Percentiles rank a stretch among this genome's conserved stretches.
phyloP scores from a whole-genome alignment of 2,329 filamentous ascomycete genomes.

The Aspergillus piperis region DNA sequence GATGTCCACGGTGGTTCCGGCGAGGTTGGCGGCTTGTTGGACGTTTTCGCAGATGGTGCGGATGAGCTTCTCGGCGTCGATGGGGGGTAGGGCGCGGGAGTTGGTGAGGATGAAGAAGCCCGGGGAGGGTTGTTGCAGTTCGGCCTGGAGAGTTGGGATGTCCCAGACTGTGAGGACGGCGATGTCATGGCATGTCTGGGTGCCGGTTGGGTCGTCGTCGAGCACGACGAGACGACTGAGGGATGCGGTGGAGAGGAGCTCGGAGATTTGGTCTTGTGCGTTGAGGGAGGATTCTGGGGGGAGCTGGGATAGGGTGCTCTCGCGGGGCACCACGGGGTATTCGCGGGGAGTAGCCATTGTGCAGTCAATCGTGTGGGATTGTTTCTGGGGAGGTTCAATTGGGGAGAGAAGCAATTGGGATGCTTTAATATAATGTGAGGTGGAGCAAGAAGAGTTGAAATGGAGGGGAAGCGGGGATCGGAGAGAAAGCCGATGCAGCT shows the following conservation, averaged over 20 bases:
- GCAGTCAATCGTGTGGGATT: not conserved
- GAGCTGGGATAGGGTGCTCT: conserved; percentile 29
- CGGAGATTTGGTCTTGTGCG: conserved; percentile 33
- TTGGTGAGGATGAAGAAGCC: conserved; percentile 65
- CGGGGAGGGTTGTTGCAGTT: conserved; percentile 46
- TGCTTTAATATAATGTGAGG: not conserved
- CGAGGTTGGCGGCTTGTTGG: conserved; percentile 44
- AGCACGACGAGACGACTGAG: conserved; percentile 38
- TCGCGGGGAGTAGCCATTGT: conserved; percentile 23
- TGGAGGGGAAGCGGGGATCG: conserved; percentile 10
- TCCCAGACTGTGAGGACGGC: conserved; percentile 59
- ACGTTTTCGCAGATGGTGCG: conserved; percentile 55
- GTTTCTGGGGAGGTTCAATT: not conserved
- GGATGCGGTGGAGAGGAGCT: conserved; percentile 28
- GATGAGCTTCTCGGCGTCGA: conserved; percentile 52
- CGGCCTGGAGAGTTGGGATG: conserved; percentile 43
- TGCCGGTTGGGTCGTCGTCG: conserved; percentile 63
- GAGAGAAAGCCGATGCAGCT: conserved; percentile 22
- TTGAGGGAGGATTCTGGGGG: conserved; percentile 33
- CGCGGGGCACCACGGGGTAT: conserved; percentile 29
- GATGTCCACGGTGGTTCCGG: conserved; percentile 51
- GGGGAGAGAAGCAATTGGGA: not conserved
- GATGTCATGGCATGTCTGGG: conserved; percentile 62
- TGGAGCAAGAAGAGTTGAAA: conserved; percentile 12
- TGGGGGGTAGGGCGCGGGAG: conserved; percentile 56